These are phyloP conservation scores for Boletus sp. DNA, from an alignment of 768 basidiomycete genomes.

Conservation along the genomic window DNA sequence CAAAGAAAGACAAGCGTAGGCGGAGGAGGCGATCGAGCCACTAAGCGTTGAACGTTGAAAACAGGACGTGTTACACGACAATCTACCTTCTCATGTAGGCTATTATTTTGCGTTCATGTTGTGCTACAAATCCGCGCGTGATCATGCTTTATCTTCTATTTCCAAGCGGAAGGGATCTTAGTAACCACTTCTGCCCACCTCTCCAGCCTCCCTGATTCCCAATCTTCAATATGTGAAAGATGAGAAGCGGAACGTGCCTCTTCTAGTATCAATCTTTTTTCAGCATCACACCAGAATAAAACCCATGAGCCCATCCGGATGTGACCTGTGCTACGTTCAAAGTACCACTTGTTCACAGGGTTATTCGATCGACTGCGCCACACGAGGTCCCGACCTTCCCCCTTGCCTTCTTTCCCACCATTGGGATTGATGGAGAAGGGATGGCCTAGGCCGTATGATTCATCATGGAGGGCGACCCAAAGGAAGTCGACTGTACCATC, in stretches of 20 bases:
- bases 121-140: conserved; percentile 15
- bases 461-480: conserved; percentile 98
- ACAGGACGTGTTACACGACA: background rate
- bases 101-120: background rate
- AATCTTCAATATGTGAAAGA: conserved; percentile 69
- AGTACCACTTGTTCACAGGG: conserved; percentile 99
- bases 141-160: conserved; percentile 26
- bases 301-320: conserved; percentile 83
- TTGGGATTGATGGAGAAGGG: conserved; percentile 94
- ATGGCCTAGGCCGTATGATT: conserved; percentile 94
- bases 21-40: conserved; percentile 30
- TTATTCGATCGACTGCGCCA: conserved; percentile 94
- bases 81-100: conserved; percentile 1
- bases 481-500: conserved; percentile 99
- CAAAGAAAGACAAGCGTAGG: conserved; percentile 30
- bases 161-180: conserved; percentile 81
- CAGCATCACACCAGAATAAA: conserved; percentile 98
- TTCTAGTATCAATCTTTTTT: conserved; percentile 73
- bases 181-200: conserved; percentile 66
- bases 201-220: conserved; percentile 69
- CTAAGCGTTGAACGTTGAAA: conserved; percentile 4
- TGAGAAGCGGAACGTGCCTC: conserved; percentile 61
- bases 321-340: conserved; percentile 92
- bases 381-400: conserved; percentile 90
- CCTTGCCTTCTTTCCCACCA: conserved; percentile 85